Percentiles rank a stretch among this genome's conserved stretches.
phyloP scores from a whole-genome alignment of 2,329 filamentous ascomycete species.

The Bimuria novae-zelandiae region DNA sequence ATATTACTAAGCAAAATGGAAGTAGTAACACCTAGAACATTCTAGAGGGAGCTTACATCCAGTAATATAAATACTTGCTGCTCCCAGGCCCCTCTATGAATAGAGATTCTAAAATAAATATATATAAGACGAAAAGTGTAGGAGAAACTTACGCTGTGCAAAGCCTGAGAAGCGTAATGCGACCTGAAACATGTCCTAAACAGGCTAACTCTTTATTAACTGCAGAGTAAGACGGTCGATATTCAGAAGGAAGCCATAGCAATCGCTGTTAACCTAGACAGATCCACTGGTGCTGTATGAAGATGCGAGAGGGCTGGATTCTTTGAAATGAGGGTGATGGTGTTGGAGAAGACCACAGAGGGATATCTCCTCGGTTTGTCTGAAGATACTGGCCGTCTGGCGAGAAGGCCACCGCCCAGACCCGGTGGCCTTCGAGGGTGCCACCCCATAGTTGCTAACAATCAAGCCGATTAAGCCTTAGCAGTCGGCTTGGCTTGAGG shows the following conservation, averaged over 20 bases:
- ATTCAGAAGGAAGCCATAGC: constrained; percentile 19
- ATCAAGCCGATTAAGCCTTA: no score
- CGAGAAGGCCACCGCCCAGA: constrained; percentile 17
- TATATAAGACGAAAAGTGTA: background rate
- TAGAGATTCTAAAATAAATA: background rate
- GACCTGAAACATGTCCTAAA: constrained; percentile 15
- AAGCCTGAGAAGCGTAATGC: constrained; percentile 12
- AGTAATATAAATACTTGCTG: no score
- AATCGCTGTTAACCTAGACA: constrained; percentile 11
- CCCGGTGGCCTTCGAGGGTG: no score
- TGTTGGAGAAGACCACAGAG: background rate
- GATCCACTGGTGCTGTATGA: constrained; percentile 9
- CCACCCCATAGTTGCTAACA: no score
- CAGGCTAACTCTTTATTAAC: constrained; percentile 11
- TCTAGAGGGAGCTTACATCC: no score
- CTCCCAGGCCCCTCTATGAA: no score
- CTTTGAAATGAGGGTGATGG: background rate
- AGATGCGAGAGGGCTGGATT: background rate
- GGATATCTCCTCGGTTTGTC: constrained; percentile 2
- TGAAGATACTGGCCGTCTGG: no score
- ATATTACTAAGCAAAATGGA: no score
- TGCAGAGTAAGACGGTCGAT: constrained; percentile 8
- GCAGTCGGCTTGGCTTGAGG: no score
- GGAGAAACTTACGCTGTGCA: background rate
- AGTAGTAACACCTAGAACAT: no score